These are phyloP conservation scores for Onygenales sp. DNA, from an alignment of 2,329 filamentous ascomycete genomes.

Conservation along the genomic window DNA sequence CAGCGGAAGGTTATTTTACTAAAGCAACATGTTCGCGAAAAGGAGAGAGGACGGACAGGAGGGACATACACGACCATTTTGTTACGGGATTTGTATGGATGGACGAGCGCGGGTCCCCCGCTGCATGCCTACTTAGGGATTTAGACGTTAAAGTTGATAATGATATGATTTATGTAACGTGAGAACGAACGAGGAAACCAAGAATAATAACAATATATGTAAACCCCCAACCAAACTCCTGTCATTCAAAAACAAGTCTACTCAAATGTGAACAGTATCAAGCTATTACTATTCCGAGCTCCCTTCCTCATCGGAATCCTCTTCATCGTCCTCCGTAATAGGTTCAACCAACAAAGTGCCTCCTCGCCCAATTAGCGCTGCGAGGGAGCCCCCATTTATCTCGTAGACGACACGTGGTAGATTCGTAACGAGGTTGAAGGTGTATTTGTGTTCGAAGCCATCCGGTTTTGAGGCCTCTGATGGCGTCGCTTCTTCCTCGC, in stretches of 20 bases:
- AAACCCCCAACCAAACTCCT: neutral
- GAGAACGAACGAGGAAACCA: too few species aligned
- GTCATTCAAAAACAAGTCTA: neutral
- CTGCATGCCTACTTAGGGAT: too few species aligned
- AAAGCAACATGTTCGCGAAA: too few species aligned
- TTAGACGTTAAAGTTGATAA: too few species aligned
- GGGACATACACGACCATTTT: too few species aligned
- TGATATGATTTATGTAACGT: too few species aligned
- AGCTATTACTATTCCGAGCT: neutral
- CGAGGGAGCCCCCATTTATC: conserved; percentile 57
- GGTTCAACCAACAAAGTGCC: conserved; percentile 85
- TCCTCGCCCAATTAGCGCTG: conserved; percentile 66
- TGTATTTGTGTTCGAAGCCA: conserved; percentile 69
- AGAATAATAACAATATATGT: too few species aligned
- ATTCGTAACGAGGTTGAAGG: conserved; percentile 75
- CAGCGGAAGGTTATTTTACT: too few species aligned
- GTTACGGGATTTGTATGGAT: too few species aligned
- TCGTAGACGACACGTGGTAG: conserved; percentile 78
- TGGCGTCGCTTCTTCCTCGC: conserved; percentile 8
- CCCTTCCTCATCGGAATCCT: conserved; percentile 25
- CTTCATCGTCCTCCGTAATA: conserved; percentile 43
- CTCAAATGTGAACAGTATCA: too few species aligned
- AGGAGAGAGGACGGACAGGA: too few species aligned
- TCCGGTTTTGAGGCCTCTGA: conserved; percentile 37
- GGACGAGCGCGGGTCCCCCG: too few species aligned